These are phyloP conservation scores for Actinomortierella ambigua DNA, from an alignment of 371 early-diverging fungal species.

Conservation along the genomic window DNA sequence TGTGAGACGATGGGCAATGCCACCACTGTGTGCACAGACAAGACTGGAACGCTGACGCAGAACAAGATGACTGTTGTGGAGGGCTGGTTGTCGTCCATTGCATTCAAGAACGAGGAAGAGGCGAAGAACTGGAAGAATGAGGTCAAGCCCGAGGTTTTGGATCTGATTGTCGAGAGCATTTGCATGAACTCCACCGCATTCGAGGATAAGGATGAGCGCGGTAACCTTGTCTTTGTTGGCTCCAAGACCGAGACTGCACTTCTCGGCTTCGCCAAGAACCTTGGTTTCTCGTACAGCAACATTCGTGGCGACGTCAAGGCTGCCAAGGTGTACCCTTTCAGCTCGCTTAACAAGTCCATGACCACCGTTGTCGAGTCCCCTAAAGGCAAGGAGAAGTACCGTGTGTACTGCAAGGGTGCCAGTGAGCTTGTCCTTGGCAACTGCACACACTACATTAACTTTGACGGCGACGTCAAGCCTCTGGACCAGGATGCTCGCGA, in stretches of 20 bases:
- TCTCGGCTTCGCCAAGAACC: slow-evolving; percentile 68
- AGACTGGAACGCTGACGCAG: slow-evolving; percentile 96
- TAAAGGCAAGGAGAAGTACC: slow-evolving; percentile 51
- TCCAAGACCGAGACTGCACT: slow-evolving; percentile 95
- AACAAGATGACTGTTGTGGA: slow-evolving; percentile 95
- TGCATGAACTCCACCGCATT: slow-evolving; percentile 91
- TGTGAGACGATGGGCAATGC: slow-evolving; percentile 99
- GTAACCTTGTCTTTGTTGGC: slow-evolving; percentile 78
- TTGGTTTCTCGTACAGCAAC: slow-evolving; percentile 66
- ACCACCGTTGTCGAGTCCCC: slow-evolving; percentile 59
- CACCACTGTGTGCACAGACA: slow-evolving; percentile 96
- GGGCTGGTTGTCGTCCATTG: slow-evolving; percentile 57
- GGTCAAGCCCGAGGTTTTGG: slow-evolving; percentile 35
- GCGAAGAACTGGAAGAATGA: slow-evolving; percentile 52
- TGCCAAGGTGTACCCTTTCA: slow-evolving; percentile 75
- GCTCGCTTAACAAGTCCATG: slow-evolving; percentile 87
- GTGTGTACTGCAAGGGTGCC: slow-evolving; percentile 81
- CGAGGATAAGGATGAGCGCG: slow-evolving; percentile 80
- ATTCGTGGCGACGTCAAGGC: slow-evolving; percentile 63
- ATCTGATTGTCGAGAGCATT: slow-evolving; percentile 65
- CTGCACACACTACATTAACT: slow-evolving; percentile 66
- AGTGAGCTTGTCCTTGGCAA: slow-evolving; percentile 79
- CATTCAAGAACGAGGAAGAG: slow-evolving; percentile 48
- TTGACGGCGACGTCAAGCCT: slow-evolving; percentile 55
- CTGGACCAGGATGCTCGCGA: slow-evolving; percentile 54